Conservation (phyloP, 306 rosid genomes). For the Inga oerstediana region DNA sequence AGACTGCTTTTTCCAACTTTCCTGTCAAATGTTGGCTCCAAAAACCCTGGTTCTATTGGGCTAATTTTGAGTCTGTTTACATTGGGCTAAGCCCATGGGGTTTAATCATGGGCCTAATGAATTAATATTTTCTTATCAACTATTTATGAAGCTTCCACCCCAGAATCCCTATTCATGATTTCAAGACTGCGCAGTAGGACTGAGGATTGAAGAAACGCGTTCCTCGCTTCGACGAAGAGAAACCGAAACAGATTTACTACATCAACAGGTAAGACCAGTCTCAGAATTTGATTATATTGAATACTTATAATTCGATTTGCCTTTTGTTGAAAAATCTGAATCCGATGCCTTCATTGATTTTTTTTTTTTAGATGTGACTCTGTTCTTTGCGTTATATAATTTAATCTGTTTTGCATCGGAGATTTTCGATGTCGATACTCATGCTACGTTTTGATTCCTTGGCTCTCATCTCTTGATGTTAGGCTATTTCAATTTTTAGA, state of each 20-base stretch:
- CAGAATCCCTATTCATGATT: not conserved
- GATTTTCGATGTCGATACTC: not conserved
- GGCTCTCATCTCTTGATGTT: not conserved
- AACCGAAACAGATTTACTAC: not conserved
- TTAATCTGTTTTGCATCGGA: not conserved
- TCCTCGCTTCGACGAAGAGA: not conserved
- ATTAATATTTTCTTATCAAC: not conserved
- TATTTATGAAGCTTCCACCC: not conserved
- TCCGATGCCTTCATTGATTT: not conserved
- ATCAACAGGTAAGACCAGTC: slow-evolving; percentile 7
- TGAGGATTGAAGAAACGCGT: not conserved
- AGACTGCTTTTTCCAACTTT: slow-evolving; percentile 5
- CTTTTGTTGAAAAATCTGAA: not conserved
- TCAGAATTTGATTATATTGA: slow-evolving; percentile 1
- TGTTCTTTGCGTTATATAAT: not conserved
- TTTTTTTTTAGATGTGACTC: not conserved
- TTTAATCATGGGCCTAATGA: not conserved
- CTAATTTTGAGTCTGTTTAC: not conserved
- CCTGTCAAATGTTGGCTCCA: not conserved
- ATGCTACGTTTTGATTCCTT: slow-evolving; percentile 21
- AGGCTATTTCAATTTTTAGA: slow-evolving; percentile 28
- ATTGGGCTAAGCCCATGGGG: not conserved
- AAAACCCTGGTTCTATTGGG: not conserved
- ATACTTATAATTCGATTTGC: not conserved
- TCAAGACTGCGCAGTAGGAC: not conserved